These are phyloP conservation scores for Psidium friedrichsthalianum DNA, from an alignment of 345 rosid genomes.

Conservation along the genomic window DNA sequence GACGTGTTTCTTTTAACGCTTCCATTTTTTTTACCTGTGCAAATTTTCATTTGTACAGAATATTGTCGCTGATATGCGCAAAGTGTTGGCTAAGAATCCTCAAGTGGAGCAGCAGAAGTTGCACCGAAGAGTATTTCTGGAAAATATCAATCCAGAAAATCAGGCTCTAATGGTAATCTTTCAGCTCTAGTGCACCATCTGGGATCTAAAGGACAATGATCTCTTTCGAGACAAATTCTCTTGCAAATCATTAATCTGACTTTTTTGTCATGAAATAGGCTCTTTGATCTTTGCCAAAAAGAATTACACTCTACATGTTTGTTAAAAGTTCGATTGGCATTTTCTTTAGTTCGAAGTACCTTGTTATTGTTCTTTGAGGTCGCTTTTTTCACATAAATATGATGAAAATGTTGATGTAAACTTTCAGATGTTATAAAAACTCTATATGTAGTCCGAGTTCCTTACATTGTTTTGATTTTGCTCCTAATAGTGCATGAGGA, in stretches of 20 bases:
- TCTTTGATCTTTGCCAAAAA: not conserved
- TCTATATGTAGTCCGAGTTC: not conserved
- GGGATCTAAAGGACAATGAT: not conserved
- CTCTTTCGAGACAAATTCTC: not conserved
- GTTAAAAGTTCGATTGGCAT: not conserved
- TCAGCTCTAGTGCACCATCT: not conserved
- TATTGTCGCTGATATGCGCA: conserved; percentile 90
- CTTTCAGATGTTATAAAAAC: not conserved
- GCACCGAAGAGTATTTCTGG: conserved; percentile 91
- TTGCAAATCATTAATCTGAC: not conserved
- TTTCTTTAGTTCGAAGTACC: not conserved
- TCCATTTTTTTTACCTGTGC: not conserved
- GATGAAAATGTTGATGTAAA: not conserved
- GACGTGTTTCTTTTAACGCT: not conserved
- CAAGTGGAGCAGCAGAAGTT: conserved; percentile 89
- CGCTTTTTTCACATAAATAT: not conserved
- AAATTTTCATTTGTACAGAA: conserved; percentile 25
- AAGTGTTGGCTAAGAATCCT: conserved; percentile 87
- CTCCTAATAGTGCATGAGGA: not conserved
- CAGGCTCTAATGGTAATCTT: conserved; percentile 68
- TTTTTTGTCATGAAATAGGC: not conserved
- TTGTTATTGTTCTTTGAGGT: not conserved
- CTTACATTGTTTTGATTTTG: not conserved
- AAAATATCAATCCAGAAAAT: conserved; percentile 52
- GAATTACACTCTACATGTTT: not conserved